phyloP scores from a whole-genome alignment of 306 rosid genomes.

The Castanopsis chinensis region DNA sequence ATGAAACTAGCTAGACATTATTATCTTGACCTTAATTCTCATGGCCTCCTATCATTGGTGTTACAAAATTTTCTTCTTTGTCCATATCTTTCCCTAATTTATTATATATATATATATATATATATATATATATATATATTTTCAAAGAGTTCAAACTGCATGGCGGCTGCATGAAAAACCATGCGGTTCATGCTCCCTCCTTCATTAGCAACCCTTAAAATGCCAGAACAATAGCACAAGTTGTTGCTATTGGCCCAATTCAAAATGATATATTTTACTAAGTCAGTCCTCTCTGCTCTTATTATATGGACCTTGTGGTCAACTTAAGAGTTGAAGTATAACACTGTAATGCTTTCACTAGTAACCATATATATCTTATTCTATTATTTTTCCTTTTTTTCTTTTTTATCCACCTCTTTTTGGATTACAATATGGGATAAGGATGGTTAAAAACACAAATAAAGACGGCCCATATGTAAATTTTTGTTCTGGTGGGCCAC shows the following conservation, averaged over 20 bases:
- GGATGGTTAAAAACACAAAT: slow-evolving; percentile 3
- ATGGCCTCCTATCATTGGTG: not conserved
- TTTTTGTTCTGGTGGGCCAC: slow-evolving; percentile 12
- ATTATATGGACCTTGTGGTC: not conserved
- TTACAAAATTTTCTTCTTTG: not conserved
- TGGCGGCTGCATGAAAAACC: not conserved
- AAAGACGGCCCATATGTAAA: slow-evolving; percentile 7
- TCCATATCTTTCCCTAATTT: slow-evolving; percentile 1
- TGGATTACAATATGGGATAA: not conserved
- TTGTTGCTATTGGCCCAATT: not conserved
- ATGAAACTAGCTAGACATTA: not conserved
- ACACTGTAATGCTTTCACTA: not conserved
- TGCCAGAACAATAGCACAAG: slow-evolving; percentile 4
- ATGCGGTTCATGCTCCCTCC: no score
- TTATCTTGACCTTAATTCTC: slow-evolving; percentile 18
- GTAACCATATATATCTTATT: not conserved
- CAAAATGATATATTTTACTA: not conserved
- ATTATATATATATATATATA: not conserved
- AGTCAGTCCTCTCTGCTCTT: not conserved
- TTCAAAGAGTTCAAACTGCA: not conserved
- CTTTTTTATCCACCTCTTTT: no score
- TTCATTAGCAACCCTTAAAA: not conserved
- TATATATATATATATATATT: no score
- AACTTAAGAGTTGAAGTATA: not conserved
- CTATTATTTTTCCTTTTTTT: not conserved